Evolutionary conservation across 208 protist genomes (phyloP).

Genomic region (Acanthamoeba lenticulata): DNA sequence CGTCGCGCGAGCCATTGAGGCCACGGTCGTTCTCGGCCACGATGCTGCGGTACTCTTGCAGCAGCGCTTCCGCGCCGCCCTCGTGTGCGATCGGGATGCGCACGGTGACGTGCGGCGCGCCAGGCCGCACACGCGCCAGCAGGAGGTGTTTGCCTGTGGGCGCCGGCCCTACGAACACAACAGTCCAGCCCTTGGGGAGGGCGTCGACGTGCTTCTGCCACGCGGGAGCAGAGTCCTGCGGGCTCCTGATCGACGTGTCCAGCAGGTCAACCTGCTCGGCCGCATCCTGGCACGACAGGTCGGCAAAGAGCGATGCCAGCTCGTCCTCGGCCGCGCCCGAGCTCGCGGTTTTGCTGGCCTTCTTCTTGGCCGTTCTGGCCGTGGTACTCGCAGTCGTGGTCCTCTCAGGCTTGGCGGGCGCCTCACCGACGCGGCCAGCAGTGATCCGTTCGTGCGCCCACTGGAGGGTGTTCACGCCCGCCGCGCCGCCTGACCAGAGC

Average conservation of each 20-base stretch:
- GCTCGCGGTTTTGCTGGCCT: not conserved
- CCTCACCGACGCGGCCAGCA: not conserved
- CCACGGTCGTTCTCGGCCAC: not conserved
- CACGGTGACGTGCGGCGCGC: not conserved
- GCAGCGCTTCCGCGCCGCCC: not conserved
- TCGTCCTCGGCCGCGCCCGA: not conserved
- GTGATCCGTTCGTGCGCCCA: not conserved
- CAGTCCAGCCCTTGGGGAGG: conserved; percentile 33
- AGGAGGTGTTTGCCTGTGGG: conserved; percentile 21
- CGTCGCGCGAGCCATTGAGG: not conserved
- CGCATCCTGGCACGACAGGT: not conserved
- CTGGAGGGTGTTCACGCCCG: not conserved
- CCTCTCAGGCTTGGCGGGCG: not conserved
- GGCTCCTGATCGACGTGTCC: not conserved
- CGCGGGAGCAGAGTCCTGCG: not conserved
- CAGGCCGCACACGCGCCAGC: not conserved
- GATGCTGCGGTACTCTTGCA: not conserved
- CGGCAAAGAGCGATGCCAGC: conserved; percentile 33
- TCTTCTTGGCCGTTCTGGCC: not conserved
- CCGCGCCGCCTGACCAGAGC: conserved; percentile 6
- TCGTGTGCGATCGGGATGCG: conserved; percentile 23
- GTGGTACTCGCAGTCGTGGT: no score
- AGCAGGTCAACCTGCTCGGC: not conserved
- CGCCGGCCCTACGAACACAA: not conserved
- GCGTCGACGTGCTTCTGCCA: conserved; percentile 52